Percentiles rank a stretch among this genome's conserved stretches.
These are phyloP conservation scores for Globisporangium radiosum DNA, from an alignment of 352 stramenopile species.

Conservation along the genomic window DNA sequence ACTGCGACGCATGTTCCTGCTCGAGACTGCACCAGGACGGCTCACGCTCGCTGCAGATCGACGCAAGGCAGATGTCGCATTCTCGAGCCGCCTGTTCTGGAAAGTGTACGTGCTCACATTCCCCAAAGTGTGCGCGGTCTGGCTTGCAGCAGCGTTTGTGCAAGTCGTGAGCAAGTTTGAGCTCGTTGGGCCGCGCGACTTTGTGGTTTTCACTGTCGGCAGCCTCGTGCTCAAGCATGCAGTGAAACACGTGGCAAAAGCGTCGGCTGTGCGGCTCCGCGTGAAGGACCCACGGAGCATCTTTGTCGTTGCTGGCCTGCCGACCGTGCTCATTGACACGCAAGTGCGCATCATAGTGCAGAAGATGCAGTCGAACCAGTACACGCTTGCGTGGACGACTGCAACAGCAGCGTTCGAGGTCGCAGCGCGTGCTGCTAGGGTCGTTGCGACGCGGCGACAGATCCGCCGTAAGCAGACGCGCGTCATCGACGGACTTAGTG, in stretches of 20 bases:
- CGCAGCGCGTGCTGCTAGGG: not conserved
- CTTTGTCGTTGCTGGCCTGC: slow-evolving; percentile 8
- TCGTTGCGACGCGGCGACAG: not conserved
- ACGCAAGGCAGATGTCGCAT: not conserved
- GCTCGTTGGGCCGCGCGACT: not conserved
- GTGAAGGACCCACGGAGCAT: slow-evolving; percentile 11
- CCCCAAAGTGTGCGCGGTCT: not conserved
- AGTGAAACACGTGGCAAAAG: slow-evolving; percentile 5
- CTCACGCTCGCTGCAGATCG: not conserved
- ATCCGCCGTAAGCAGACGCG: slow-evolving; percentile 3
- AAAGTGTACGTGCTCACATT: not conserved
- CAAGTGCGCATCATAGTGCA: slow-evolving; percentile 19
- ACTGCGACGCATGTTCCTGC: not conserved
- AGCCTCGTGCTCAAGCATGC: slow-evolving; percentile 6
- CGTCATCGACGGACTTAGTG: not conserved
- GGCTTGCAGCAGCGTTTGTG: slow-evolving; percentile 1
- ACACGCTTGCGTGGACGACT: slow-evolving; percentile 4
- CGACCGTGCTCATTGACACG: slow-evolving; percentile 18
- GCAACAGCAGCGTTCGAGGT: slow-evolving; percentile 8
- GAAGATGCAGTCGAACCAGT: not conserved
- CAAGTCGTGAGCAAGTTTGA: slow-evolving; percentile 1
- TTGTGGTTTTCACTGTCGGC: slow-evolving; percentile 3
- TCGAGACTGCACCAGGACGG: slow-evolving; percentile 1
- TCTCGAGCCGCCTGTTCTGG: not conserved
- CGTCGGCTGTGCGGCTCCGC: slow-evolving; percentile 2